Evolutionary conservation across 2,329 filamentous ascomycete species (phyloP), one percentile per base, ranked within the genome.

Genomic region (Phyllosticta paracitricarpa): DNA sequence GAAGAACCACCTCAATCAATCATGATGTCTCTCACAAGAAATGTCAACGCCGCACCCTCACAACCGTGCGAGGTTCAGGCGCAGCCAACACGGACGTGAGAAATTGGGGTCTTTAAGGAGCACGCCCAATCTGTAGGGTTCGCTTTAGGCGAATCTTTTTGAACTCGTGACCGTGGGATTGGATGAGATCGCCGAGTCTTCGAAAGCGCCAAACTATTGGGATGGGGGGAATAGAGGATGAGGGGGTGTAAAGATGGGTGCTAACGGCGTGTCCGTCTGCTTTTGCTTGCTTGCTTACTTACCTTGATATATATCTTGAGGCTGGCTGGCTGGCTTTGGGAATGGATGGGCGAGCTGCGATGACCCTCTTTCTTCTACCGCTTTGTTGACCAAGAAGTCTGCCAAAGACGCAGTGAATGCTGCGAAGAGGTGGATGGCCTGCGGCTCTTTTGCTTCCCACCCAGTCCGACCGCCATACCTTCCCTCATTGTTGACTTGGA

Each of bases 41-140:
- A 22, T 22, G 19, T 89, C 87, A 89, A 93, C 89, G 88, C 89
- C 91, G 87, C 84, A 82, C 84, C 84, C 82, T 91, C 88, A 89
- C 86, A 72, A 87, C 86, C 78, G 77, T 75, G 75, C 28, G n/a
- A 33, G 54, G 26, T 86, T 89, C 82, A 75, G 82, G 89, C 81
- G 83, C 85, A 91, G 89, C 19, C 89, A 93, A 92, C 89, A 93
- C 89, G 88, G 90, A 59, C 6, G 84, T 86, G 88, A 91, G 89
- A 89, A 85, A 81, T 52, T 22, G 87, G 86, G 87, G 90, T 90
- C 58, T 58, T 53, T 55, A 58, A 26, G 52, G 55, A 88, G 88
- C 86, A 89, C 87, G 19, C 86, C 88, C 82, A 81, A 85, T 86
- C 77, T 81, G 70, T 22, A 22, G 19, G 19, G 82, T 78, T 88